Evolutionary conservation across 2,329 filamentous ascomycete species (phyloP), one percentile per base, ranked within the genome.

Genomic region (Escovopsis weberi): DNA sequence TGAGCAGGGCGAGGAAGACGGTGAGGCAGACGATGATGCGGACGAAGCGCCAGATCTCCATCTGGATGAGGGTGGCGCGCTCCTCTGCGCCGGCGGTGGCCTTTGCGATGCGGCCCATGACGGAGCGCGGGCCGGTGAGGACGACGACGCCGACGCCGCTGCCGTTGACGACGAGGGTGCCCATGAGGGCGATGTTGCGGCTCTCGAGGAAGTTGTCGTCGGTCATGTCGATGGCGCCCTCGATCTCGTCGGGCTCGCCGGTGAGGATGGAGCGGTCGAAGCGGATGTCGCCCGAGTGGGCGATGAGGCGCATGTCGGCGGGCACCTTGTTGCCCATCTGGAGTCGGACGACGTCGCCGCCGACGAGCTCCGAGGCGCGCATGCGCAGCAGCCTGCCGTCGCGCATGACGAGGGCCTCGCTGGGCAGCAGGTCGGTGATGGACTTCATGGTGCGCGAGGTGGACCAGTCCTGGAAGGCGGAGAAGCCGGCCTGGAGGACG

Each of bases 261-360:
- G 64, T 67, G 23, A 67, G 54, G 19, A 66, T 55, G 1, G 62
- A 56, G 2, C 63, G 53, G 33, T 67, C 64, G 43, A 67, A 67
- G 2, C 62, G 60, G 35, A 66, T 55, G 26, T 67, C 64, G 0
- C 62, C 63, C 7, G 64, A 67, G 43, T 62, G 60, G 6, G 50
- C 54, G 2, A 66, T 45, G 30, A 67, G 54, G n/a, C 67, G 62
- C 26, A 70, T 45, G 48, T 71, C 68, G 5, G 66, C 68, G 0
- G 68, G 67, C 4, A 71, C 65, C 7, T 67, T 69, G 51, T 69
- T 64, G 4, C 67, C 68, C 2, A 66, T 64, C 41, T 61, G 58
- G 10, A 71, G 52, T 9, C 67, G 59, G 6, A 70, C 60, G 19
- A 71, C 52, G 43, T 71, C 68, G 8, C 68, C 68, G 18, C 59